Base-by-base conservation (phyloP, 2,329 filamentous ascomycete species). In the Ophiostoma tasmaniense region DNA sequence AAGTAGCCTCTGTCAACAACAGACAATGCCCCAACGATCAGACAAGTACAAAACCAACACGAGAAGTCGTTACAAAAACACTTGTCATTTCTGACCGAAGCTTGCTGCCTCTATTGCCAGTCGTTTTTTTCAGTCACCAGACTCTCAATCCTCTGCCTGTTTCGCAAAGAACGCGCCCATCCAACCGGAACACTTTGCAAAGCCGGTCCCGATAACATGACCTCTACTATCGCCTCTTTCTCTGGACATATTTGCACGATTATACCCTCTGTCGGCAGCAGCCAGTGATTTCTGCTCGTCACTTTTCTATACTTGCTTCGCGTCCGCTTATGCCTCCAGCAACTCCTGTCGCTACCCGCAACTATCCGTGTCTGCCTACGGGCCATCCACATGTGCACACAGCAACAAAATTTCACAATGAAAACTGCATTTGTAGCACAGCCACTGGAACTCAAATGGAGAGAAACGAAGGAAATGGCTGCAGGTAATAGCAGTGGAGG, bases 111-210 rank as follows among this genome's bases (percentile, higher is more conserved):
- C 22, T 22, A 3, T 10, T 55, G 22, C 50, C n/a, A 25, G 33
- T 66, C 64, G 28, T 66, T 30, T 8, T 66, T 17, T 8, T 25
- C 62, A 28, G n/a, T 33, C 25, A 7, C 17, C 39, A 30, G 22
- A 14, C 35, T 45, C 20, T 37, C 11, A 14, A 20, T 45, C 8
- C 20, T 25, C 17, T 50, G 25, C 17, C 30, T 7, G 68, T 69
- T 39, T 11, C 65, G 65, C 65, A 69, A 67, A 69, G 59, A 64
- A 33, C 64, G 39, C 17, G 25, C 39, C 17, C 20, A 64, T 35
- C 68, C 68, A 69, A 69, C 68, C 68, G 68, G 68, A 69, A 69
- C 28, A 28, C 35, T 2, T 13, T 37, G 11, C 6, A 55, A 55
- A 64, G 64, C 64, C 68, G 68, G 65, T 35, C 22, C 64, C 37